A percentile compares a stretch with the other conserved stretches of the same genome.
phyloP scores from a whole-genome alignment of 1,139 yeast genomes.

The Yamadazyma songkhlaensis region DNA sequence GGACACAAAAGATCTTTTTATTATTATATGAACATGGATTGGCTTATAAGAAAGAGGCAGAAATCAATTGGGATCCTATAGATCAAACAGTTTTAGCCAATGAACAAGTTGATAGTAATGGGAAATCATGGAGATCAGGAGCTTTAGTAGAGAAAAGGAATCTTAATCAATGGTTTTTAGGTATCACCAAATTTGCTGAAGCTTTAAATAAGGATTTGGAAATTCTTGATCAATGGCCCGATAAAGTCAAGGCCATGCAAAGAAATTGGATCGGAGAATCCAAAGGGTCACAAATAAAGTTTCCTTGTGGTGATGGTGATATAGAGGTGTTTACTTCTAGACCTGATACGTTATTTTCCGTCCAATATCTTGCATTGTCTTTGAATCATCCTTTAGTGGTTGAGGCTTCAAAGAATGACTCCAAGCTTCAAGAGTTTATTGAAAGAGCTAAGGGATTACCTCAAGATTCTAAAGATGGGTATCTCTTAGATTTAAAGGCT shows the following conservation, averaged over 20 bases:
- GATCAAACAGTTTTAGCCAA: constrained; percentile 93
- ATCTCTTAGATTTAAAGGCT: constrained; percentile 38
- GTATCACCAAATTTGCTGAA: constrained; percentile 78
- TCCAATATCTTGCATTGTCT: constrained; percentile 79
- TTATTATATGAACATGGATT: constrained; percentile 69
- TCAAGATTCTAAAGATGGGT: constrained; percentile 63
- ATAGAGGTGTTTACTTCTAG: constrained; percentile 77
- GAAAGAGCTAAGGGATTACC: constrained; percentile 31
- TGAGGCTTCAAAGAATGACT: constrained; percentile 31
- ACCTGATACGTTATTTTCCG: constrained; percentile 81
- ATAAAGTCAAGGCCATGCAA: constrained; percentile 86
- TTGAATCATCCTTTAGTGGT: constrained; percentile 62
- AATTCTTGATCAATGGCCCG: constrained; percentile 73
- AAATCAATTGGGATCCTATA: constrained; percentile 96
- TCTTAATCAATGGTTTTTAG: constrained; percentile 89
- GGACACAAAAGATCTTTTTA: constrained; percentile 86
- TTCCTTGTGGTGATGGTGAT: constrained; percentile 23
- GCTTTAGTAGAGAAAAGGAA: constrained; percentile 82
- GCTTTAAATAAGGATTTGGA: constrained; percentile 63
- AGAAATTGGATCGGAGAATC: constrained; percentile 91
- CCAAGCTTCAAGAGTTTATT: constrained; percentile 46
- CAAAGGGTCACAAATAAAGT: constrained; percentile 68
- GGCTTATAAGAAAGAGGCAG: constrained; percentile 83
- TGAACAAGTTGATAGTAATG: constrained; percentile 91
- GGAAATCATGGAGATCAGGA: constrained; percentile 95